Evolutionary conservation across 202 grass and related monocot species (phyloP), one percentile per base, ranked within the genome.

Genomic region (Sporobolus alterniflorus): DNA sequence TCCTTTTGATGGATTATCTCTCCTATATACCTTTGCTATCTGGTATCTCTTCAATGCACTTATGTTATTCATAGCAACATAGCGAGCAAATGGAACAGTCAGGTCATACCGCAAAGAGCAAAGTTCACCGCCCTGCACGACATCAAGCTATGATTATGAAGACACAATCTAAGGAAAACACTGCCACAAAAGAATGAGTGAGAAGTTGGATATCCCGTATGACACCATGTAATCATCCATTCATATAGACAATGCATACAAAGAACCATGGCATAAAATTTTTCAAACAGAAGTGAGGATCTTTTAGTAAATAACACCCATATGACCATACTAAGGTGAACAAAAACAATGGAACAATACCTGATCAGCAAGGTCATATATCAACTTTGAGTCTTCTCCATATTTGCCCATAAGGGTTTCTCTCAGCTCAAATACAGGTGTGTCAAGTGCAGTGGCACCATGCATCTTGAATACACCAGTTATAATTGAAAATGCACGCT

Each of bases 341-440:
- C 42, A 40, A 9, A 5, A 28, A 33, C 34, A 71, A 18, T 49
- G 39, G 79, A 80, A 82, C 3, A 72, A n/a, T 90, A 98, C 96
- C 96, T 98, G 93, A 64, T 98, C 96, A 81, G 96, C 96, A 56
- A 98, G 85, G 87, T 98, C 96, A 73, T 92, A 98, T 71, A 98
- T 90, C 87, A 98, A 85, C 41, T 98, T 98, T 12, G 93, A 98
- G 85, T 98, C 96, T 91, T 98, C 93, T 21, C 93, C 96, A 90
- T 98, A 98, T 83, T 98, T 98, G 3, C 96, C 96, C 96, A 98
- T 98, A 61, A 98, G 90, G 32, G 96, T 98, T 83, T 98, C 96
- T 88, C 92, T 95, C 67, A 98, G 80, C 78, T 98, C 96, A 86
- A 98, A 98, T 71, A 98, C 96, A 60, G 96, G 96, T 52, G 96